Evolutionary conservation across 257 asterid species (phyloP).

Genomic region (Salvia rosmarinus): DNA sequence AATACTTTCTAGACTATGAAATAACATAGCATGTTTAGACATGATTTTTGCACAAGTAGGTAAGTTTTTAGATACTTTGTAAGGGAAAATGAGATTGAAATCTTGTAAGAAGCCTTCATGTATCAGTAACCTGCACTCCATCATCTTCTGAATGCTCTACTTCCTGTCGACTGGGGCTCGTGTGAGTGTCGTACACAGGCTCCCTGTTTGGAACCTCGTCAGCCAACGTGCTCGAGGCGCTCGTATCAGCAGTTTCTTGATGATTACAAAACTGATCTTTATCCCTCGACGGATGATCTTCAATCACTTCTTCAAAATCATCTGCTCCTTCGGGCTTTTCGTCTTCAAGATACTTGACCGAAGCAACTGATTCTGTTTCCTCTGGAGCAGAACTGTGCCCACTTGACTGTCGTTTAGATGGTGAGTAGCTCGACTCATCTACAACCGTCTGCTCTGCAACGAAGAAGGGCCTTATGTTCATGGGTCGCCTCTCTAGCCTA

Average conservation of each 20-base stretch:
- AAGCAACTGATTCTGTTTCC: slow-evolving; percentile 52
- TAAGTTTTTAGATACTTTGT: background rate
- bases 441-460: slow-evolving; percentile 50
- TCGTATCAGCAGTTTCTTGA: slow-evolving; percentile 40
- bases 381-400: slow-evolving; percentile 55
- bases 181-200: slow-evolving; percentile 79
- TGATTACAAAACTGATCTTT: slow-evolving; percentile 31
- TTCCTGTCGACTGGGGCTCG: slow-evolving; percentile 54
- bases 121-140: slow-evolving; percentile 51
- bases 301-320: slow-evolving; percentile 34
- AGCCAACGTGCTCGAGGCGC: slow-evolving; percentile 14
- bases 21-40: background rate
- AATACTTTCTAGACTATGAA: background rate
- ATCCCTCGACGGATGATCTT: slow-evolving; percentile 30
- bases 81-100: background rate
- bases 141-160: slow-evolving; percentile 26
- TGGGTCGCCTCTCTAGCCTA: slow-evolving; percentile 53
- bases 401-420: slow-evolving; percentile 54
- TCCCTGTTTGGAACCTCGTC: slow-evolving; percentile 49
- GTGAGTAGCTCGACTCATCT: slow-evolving; percentile 55
- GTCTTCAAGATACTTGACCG: slow-evolving; percentile 46
- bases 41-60: slow-evolving; percentile 2
- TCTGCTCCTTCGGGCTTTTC: slow-evolving; percentile 16
- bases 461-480: slow-evolving; percentile 64
- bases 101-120: background rate